Evolutionary conservation across 148 eudicot species (phyloP).

Genomic region (Rhododendron ferrugineum): DNA sequence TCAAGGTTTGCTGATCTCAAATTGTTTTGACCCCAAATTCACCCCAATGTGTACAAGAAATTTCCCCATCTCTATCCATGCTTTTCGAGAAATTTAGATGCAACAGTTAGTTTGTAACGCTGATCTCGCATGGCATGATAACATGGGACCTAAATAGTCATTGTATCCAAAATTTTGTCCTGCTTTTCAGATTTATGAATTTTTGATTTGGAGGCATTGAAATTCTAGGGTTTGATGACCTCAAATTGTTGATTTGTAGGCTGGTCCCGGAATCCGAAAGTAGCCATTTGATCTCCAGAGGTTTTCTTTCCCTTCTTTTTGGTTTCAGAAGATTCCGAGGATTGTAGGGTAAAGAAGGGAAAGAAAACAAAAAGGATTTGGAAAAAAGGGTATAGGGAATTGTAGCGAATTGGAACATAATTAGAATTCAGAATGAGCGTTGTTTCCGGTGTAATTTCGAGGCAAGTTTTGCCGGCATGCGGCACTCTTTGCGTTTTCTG

Average conservation of each 20-base stretch:
- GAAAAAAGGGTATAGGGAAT: slow-evolving; percentile 1
- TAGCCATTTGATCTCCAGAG: slow-evolving; percentile 19
- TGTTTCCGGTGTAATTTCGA: slow-evolving; percentile 81
- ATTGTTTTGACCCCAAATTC: slow-evolving; percentile 3
- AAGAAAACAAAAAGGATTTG: slow-evolving; percentile 21
- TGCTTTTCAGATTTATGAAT: not conserved
- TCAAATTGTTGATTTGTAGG: slow-evolving; percentile 40
- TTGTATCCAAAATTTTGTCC: not conserved
- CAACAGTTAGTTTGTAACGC: not conserved
- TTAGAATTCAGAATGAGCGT: slow-evolving; percentile 43
- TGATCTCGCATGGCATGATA: not conserved
- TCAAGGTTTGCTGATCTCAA: slow-evolving; percentile 4
- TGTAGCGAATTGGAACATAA: slow-evolving; percentile 9
- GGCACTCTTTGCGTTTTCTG: slow-evolving; percentile 84
- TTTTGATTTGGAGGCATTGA: not conserved
- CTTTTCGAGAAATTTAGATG: not conserved
- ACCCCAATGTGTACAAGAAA: not conserved
- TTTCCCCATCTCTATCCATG: not conserved
- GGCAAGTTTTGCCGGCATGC: slow-evolving; percentile 89
- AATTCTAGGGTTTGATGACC: slow-evolving; percentile 13
- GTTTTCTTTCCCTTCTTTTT: slow-evolving; percentile 36
- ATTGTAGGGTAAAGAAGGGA: slow-evolving; percentile 21
- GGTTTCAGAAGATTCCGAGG: not conserved
- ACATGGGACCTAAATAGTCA: not conserved
- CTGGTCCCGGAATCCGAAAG: slow-evolving; percentile 40